Conservation (phyloP, 129 eudicot genomes). For the Lactuca sativa region DNA sequence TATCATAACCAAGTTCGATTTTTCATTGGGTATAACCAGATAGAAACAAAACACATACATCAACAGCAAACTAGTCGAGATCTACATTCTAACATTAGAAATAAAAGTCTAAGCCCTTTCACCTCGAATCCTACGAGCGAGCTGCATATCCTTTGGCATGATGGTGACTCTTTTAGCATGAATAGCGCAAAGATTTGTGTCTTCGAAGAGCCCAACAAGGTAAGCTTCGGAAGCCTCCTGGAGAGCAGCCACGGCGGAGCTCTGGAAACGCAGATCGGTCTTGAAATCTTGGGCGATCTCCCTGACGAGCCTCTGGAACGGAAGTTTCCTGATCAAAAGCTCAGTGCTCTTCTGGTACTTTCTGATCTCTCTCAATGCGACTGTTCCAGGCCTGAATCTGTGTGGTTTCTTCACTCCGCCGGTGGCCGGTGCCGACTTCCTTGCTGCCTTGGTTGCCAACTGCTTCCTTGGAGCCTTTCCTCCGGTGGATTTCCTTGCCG, state of each 20-base stretch:
- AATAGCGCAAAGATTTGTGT: constrained; percentile 45
- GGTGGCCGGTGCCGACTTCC: constrained; percentile 57
- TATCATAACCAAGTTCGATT: neutral
- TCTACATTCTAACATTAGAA: neutral
- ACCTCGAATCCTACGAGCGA: constrained; percentile 51
- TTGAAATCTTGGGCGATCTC: constrained; percentile 59
- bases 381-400: constrained; percentile 56
- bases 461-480: constrained; percentile 31
- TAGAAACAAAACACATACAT: neutral
- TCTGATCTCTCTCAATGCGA: constrained; percentile 46
- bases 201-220: constrained; percentile 50
- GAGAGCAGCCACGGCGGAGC: constrained; percentile 55
- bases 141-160: constrained; percentile 61
- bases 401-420: constrained; percentile 62
- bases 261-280: constrained; percentile 49
- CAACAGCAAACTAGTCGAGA: neutral
- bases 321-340: too few species aligned
- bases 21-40: constrained; percentile 2
- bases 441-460: constrained; percentile 41
- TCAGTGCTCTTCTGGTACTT: too few species aligned
- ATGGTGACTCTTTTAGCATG: constrained; percentile 58
- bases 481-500: constrained; percentile 54
- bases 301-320: constrained; percentile 33
- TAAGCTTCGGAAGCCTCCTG: constrained; percentile 55
- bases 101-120: constrained; percentile 44